Evolutionary conservation across 352 stramenopile species (phyloP), one percentile per base, ranked within the genome.

Genomic region (Phytophthora rubi): DNA sequence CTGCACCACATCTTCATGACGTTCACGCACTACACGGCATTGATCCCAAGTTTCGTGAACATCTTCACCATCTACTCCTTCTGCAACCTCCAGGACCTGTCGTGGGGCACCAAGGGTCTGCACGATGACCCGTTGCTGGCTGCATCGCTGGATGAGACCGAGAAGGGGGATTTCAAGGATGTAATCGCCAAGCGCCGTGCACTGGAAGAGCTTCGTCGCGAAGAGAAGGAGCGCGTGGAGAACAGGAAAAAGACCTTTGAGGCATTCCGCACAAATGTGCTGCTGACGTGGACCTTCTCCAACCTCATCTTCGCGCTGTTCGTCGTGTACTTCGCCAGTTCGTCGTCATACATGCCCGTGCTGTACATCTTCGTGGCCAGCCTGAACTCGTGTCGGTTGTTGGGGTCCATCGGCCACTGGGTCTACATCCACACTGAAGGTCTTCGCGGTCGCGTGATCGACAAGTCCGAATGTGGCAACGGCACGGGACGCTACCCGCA

Each of bases 21-120:
- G 37, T 94, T 94, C 75, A 89, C 86, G 63, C 90, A 96, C 73
- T 97, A 95, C 78, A 93, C 85, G 52, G 81, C 88, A 16, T 67
- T 97, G 49, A 91, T 95, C 57, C 90, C 90, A 32, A 94, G 83
- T 52, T 96, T 96, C 53, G 86, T 97, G 35, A 96, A 95, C 71
- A 96, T 96, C 54, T 93, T 96, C 56, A 93, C 85, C 23, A 92
- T 97, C 60, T 97, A 96, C 83, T 94, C 87, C 56, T 96, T 95
- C 72, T 96, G 86, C 62, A 95, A 96, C 77, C 74, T 97, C 30
- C 88, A 97, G 33, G 85, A 97, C 60, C 74, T 97, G 56, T 95
- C 85, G 13, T 97, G 90, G 90, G 90, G 90, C 7, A 97, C 88
- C 1, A 94, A 93, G 53, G 89, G 89, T 0, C 63, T 95, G 26